Conservation (phyloP, 805 yeast species). For the Torulaspora maleeae region DNA sequence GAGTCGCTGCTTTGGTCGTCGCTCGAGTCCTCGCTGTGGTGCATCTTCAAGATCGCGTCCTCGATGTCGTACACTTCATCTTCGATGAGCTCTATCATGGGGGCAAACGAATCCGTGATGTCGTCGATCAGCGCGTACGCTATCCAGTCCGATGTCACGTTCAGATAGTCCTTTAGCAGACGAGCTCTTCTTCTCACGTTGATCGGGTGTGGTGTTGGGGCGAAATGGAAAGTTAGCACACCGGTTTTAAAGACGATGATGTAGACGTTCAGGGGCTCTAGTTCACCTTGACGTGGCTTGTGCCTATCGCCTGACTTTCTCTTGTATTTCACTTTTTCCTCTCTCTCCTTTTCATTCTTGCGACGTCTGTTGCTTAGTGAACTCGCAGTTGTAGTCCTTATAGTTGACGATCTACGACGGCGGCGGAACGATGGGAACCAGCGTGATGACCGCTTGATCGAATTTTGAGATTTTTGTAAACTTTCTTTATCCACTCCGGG, state of each 20-base stretch:
- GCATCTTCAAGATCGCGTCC: slow-evolving; percentile 84
- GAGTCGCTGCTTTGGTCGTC: slow-evolving; percentile 38
- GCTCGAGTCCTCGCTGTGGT: slow-evolving; percentile 53
- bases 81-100: slow-evolving; percentile 90
- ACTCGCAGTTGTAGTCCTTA: slow-evolving; percentile 20
- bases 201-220: slow-evolving; percentile 93
- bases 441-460: slow-evolving; percentile 7
- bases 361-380: slow-evolving; percentile 21
- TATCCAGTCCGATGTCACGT: slow-evolving; percentile 93
- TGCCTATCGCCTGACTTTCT: slow-evolving; percentile 44
- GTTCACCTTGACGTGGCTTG: slow-evolving; percentile 47
- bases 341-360: slow-evolving; percentile 31
- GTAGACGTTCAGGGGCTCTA: slow-evolving; percentile 88
- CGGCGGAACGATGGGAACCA: slow-evolving; percentile 20
- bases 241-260: slow-evolving; percentile 88
- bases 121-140: slow-evolving; percentile 96
- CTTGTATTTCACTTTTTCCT: slow-evolving; percentile 38
- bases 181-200: slow-evolving; percentile 93
- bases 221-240: slow-evolving; percentile 87
- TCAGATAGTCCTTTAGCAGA: slow-evolving; percentile 76
- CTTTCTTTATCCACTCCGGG: slow-evolving; percentile 14
- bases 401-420: slow-evolving; percentile 22
- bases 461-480: slow-evolving; percentile 11
- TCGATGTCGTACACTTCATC: slow-evolving; percentile 93
- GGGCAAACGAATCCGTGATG: slow-evolving; percentile 95